A percentile compares a stretch with the other conserved stretches of the same genome.
phyloP scores from a whole-genome alignment of 208 protist species.

The Crithidia expoeki region DNA sequence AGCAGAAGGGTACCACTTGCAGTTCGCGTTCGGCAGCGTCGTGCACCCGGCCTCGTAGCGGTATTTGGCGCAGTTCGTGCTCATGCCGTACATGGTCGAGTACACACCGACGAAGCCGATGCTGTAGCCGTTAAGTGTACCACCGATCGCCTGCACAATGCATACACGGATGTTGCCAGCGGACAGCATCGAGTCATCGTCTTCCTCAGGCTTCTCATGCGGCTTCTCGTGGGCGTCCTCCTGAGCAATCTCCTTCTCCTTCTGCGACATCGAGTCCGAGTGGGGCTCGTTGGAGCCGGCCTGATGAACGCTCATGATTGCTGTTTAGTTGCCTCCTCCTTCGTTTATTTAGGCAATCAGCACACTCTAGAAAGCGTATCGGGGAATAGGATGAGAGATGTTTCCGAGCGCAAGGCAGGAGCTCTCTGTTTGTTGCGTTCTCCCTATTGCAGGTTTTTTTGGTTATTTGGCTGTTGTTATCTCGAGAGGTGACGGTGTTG shows the following conservation, averaged over 20 bases:
- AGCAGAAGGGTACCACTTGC: conserved; percentile 41
- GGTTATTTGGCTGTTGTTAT: no score
- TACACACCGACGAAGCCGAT: conserved; percentile 84
- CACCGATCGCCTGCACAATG: conserved; percentile 51
- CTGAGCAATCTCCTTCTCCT: conserved; percentile 10
- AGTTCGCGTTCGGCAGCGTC: conserved; percentile 57
- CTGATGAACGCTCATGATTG: conserved; percentile 4
- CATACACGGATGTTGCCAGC: conserved; percentile 72
- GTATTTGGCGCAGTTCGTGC: conserved; percentile 65
- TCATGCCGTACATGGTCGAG: conserved; percentile 55
- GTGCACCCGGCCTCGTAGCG: conserved; percentile 34
- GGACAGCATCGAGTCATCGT: no score
- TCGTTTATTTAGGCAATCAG: neutral
- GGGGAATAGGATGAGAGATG: neutral
- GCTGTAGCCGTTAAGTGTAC: conserved; percentile 66
- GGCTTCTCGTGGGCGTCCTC: conserved; percentile 9
- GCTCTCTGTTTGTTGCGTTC: no score
- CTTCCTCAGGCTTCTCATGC: conserved; percentile 4
- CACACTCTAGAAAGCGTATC: neutral
- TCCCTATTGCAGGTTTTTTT: no score
- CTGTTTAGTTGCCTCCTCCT: neutral
- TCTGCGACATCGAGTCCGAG: conserved; percentile 8
- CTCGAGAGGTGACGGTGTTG: no score
- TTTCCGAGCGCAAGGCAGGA: no score
- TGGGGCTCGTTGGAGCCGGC: conserved; percentile 1